Evolutionary conservation across 192 early-diverging fungal genomes (phyloP), one percentile per base, ranked within the genome.

Genomic region (Gamsiella multidivaricata): DNA sequence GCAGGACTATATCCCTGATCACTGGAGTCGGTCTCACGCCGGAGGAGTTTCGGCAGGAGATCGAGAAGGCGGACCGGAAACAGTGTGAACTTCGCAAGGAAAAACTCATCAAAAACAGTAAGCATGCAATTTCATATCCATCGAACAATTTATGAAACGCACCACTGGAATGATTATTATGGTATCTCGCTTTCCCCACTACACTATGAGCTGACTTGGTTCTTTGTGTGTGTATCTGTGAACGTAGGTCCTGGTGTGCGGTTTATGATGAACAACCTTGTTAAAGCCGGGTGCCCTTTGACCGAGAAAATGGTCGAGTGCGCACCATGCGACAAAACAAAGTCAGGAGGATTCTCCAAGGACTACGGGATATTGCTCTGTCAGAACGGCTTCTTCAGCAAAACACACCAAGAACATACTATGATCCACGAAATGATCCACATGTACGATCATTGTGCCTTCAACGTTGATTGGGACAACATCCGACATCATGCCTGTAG

Each of bases 391-490:
- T 83, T 98, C 54, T 78, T 85, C 32, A 85, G 86, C 39, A 95
- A 93, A 74, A 83, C 83, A n/a, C 94, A 95, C 64, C 84, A 92
- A 84, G 95, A 97, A 75, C 91, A 94, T 59, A 96, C 95, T 3
- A 92, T 98, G 86, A 92, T 93, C 8, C 97, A 98, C 67, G 97
- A 98, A 73, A 90, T 94, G 91, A 82, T 94, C 28, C 93, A 94
- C 66, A 91, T 92, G 53, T 93, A 91, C 70, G 93, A 94, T 55
- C 85, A 94, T 54, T 87, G 88, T 41, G 83, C 83, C 69, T 93
- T 90, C 69, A 88, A 91, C 37, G 70, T 94, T 6, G 86, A 93
- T 46, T 92, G 92, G 90, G 81, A 67, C 50, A 92, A 93, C 63
- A 81, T 90, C 52, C 84, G 84, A 37, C 93, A 94, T 70, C 93